Percentiles rank a stretch among this genome's conserved stretches.
Evolutionary conservation across 495 filamentous ascomycete species (phyloP).

Genomic region (Xylaria telfairii): DNA sequence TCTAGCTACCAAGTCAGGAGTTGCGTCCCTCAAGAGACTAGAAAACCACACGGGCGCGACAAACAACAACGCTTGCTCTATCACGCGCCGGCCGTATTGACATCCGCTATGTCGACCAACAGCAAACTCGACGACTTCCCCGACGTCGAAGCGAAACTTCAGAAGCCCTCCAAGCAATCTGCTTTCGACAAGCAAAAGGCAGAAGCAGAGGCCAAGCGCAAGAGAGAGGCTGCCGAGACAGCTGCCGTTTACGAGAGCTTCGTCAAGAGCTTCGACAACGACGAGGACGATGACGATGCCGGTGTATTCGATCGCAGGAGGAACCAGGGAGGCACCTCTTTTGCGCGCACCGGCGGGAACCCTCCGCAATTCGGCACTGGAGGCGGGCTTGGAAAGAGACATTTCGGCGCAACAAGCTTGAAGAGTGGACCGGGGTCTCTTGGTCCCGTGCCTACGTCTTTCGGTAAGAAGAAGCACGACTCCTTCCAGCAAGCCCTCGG

Average conservation of each 20-base stretch:
- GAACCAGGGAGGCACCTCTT: conserved; percentile 41
- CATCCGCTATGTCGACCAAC: conserved; percentile 46
- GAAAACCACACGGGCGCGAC: conserved; percentile 3
- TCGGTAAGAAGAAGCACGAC: conserved; percentile 55
- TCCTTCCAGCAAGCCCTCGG: conserved; percentile 38
- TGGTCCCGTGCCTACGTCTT: conserved; percentile 64
- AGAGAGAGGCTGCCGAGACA: conserved; percentile 85
- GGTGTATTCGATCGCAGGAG: conserved; percentile 39
- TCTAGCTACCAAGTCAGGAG: neutral
- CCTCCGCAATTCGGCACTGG: conserved; percentile 54
- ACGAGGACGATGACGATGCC: conserved; percentile 51
- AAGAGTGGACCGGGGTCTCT: conserved; percentile 80
- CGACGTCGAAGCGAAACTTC: conserved; percentile 82
- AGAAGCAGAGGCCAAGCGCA: conserved; percentile 90
- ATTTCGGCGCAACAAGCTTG: conserved; percentile 49
- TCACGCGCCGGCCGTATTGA: conserved; percentile 10
- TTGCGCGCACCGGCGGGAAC: conserved; percentile 59
- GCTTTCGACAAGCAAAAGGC: conserved; percentile 92
- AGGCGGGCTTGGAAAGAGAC: conserved; percentile 38
- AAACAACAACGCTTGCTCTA: neutral
- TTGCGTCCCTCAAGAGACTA: neutral
- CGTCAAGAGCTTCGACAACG: conserved; percentile 86
- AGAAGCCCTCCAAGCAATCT: conserved; percentile 84
- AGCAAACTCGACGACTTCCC: conserved; percentile 69
- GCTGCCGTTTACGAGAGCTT: conserved; percentile 91